Conservation (phyloP, 2,329 filamentous ascomycete species). For the Exophiala aquamarina region DNA sequence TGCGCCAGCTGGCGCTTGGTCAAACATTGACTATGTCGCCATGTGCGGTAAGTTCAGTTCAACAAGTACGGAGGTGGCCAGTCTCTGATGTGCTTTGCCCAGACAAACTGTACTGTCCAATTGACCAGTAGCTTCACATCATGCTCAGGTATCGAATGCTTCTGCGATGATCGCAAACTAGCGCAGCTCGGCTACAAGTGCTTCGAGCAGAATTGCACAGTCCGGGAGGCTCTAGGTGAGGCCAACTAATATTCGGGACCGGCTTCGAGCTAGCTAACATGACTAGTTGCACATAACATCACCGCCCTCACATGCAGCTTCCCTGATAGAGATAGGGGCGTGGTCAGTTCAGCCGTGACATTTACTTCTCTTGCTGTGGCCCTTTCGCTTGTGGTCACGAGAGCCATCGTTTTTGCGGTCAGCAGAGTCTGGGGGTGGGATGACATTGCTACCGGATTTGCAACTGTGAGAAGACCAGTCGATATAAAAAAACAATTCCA, state of each 20-base stretch:
- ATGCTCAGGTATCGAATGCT: slow-evolving; percentile 15
- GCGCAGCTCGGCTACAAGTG: slow-evolving; percentile 8
- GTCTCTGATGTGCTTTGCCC: neutral
- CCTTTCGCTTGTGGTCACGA: slow-evolving; percentile 8
- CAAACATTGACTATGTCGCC: slow-evolving; percentile 6
- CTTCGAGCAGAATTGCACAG: slow-evolving; percentile 14
- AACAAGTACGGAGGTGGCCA: too few species aligned
- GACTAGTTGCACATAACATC: slow-evolving; percentile 13
- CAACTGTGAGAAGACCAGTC: slow-evolving; percentile 6
- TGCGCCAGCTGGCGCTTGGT: neutral
- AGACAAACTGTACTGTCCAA: slow-evolving; percentile 9
- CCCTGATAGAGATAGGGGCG: slow-evolving; percentile 9
- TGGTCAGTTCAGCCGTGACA: slow-evolving; percentile 9
- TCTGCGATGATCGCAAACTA: slow-evolving; percentile 9
- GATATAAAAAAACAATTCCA: too few species aligned
- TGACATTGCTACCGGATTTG: slow-evolving; percentile 11
- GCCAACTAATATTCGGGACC: neutral
- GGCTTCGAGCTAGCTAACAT: neutral
- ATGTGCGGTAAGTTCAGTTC: slow-evolving; percentile 10
- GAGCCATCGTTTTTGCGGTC: slow-evolving; percentile 5
- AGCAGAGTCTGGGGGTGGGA: slow-evolving; percentile 15
- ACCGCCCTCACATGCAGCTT: slow-evolving; percentile 14
- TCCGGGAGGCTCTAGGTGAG: slow-evolving; percentile 14
- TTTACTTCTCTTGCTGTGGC: slow-evolving; percentile 17
- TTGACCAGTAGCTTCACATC: slow-evolving; percentile 7